Evolutionary conservation across 768 basidiomycete species (phyloP), one percentile per base, ranked within the genome.

Genomic region (Lentinula aciculospora): DNA sequence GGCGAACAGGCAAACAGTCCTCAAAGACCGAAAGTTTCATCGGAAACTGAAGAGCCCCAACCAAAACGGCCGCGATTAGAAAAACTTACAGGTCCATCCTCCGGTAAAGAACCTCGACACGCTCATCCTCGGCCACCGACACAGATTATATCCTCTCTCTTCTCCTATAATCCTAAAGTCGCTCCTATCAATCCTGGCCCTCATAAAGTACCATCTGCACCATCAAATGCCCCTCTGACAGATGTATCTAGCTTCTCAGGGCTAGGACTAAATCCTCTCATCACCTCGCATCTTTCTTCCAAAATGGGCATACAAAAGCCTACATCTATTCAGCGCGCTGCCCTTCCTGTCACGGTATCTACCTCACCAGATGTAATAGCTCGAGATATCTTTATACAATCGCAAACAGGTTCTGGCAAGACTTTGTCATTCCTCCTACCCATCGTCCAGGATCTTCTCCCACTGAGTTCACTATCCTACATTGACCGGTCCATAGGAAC

Each of bases 331-430:
- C 96, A 98, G 71, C 81, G 88, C 58, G 84, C 87, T 7, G 79
- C 86, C n/a, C 77, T 98, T 42, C 79, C 90, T 3, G 67, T 77
- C 32, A 72, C 73, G 53, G 68, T 76, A 25, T 72, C 68, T 37
- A 64, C 71, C 7, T 59, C 67, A 7, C 69, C 76, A 0, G 62
- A 71, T 27, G 74, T 69, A 61, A 72, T 71, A 59, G 61, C 64
- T 49, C 78, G 89, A 59, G 94, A 96, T 70, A 82, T 90, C 13
- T 95, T 97, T 70, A 91, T 98, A 57, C 95, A 97, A 70, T 92
- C 94, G 12, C 94, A 98, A 69, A 98, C 96, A 8, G 96, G 96
- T 56, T 98, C 95, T 0, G 96, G 96, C 67, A 98, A 98, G 73
- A 98, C 95, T 0, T 74, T 98, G 23, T 83, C 94, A 3, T 98